These are phyloP conservation scores for Elongisporangium anandrum DNA, from an alignment of 352 stramenopile species.

Conservation along the genomic window DNA sequence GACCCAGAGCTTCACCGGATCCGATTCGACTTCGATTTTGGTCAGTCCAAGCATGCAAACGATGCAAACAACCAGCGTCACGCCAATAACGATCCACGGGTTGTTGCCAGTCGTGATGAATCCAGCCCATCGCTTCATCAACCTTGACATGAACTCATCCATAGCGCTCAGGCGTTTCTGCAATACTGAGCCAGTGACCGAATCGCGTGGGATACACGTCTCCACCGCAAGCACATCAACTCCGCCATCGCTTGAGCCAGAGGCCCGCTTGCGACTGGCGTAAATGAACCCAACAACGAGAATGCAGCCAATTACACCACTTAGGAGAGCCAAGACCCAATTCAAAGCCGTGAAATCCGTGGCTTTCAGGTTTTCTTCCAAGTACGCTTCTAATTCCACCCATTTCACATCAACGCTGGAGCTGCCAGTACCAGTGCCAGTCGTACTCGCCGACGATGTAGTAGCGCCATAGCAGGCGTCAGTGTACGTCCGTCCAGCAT, in stretches of 20 bases:
- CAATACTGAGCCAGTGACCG: constrained; percentile 4
- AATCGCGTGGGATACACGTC: constrained; percentile 3
- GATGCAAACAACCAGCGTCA: constrained; percentile 15
- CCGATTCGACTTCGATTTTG: constrained; percentile 34
- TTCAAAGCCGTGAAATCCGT: constrained; percentile 48
- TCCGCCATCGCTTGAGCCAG: constrained; percentile 18
- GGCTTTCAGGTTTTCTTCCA: constrained; percentile 32
- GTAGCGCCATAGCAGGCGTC: constrained; percentile 27
- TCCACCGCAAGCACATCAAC: too few species aligned
- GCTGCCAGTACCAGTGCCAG: constrained; percentile 2
- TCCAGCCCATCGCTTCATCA: constrained; percentile 35
- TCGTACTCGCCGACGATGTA: constrained; percentile 11
- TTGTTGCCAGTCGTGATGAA: constrained; percentile 23
- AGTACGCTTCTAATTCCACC: constrained; percentile 26
- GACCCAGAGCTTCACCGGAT: constrained; percentile 57
- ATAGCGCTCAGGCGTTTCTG: constrained; percentile 22
- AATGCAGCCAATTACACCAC: constrained; percentile 25
- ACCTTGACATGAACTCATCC: constrained; percentile 17
- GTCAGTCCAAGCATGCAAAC: constrained; percentile 18
- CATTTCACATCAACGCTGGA: constrained; percentile 22
- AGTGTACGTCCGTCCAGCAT: constrained; percentile 33
- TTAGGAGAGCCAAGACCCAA: constrained; percentile 46
- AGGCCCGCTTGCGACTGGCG: constrained; percentile 28
- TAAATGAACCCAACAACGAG: constrained; percentile 47
- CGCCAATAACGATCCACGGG: constrained; percentile 18